phyloP scores from a whole-genome alignment of 1,139 yeast species.

The Candida anutae region DNA sequence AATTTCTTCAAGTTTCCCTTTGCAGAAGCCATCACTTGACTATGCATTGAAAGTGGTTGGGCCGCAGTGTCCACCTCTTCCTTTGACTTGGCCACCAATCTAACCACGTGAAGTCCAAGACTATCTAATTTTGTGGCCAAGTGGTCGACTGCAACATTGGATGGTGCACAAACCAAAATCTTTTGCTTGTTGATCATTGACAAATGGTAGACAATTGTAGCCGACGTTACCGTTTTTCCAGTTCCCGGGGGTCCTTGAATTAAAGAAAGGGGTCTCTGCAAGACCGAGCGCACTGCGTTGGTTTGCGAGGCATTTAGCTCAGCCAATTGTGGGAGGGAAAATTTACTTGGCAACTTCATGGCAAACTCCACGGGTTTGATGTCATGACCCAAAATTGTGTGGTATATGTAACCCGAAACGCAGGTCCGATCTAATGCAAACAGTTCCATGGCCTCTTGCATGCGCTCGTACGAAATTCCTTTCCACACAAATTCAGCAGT shows the following conservation, averaged over 20 bases:
- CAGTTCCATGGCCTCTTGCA: conserved; percentile 67
- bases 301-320: conserved; percentile 71
- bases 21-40: conserved; percentile 36
- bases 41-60: conserved; percentile 46
- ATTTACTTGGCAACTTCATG: conserved; percentile 48
- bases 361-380: conserved; percentile 59
- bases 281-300: conserved; percentile 66
- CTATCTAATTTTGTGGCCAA: conserved; percentile 62
- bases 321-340: conserved; percentile 63
- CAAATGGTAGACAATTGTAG: conserved; percentile 78
- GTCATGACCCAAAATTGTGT: conserved; percentile 76
- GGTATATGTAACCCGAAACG: conserved; percentile 72
- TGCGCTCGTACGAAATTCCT: conserved; percentile 73
- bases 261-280: conserved; percentile 69
- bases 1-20: conserved; percentile 54
- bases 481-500: conserved; percentile 90
- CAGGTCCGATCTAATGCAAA: conserved; percentile 71
- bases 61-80: conserved; percentile 73
- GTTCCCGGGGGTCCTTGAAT: conserved; percentile 99
- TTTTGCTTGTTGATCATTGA: conserved; percentile 47
- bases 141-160: conserved; percentile 93
- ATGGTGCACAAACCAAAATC: conserved; percentile 88
- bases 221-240: conserved; percentile 92
- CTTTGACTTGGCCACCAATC: conserved; percentile 68
- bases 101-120: conserved; percentile 67